phyloP scores from a whole-genome alignment of 2,329 filamentous ascomycete genomes.

The Neofusicoccum parvum region DNA sequence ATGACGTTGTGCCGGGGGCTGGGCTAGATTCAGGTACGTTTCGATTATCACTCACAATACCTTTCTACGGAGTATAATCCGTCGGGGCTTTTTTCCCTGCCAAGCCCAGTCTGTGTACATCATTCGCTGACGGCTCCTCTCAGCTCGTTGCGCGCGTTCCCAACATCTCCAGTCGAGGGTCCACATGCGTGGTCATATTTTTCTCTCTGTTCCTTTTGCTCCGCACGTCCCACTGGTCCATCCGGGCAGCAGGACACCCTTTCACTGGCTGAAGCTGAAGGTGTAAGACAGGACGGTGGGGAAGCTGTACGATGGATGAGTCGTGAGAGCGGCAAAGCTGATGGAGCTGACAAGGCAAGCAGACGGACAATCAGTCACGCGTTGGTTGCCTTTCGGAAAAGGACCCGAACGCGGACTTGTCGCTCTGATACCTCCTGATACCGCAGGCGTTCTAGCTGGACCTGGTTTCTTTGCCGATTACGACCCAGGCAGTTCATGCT shows the following conservation, averaged over 20 bases:
- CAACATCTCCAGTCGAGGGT: background rate
- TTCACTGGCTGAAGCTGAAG: background rate
- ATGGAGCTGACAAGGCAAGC: background rate
- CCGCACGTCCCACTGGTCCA: background rate
- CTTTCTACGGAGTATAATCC: background rate
- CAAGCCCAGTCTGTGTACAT: background rate
- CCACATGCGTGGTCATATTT: background rate
- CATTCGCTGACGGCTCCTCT: background rate
- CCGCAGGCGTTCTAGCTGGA: background rate
- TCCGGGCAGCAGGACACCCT: background rate
- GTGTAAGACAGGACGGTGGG: background rate
- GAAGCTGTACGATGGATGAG: background rate
- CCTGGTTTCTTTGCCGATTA: background rate
- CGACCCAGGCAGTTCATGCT: background rate
- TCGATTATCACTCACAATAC: background rate
- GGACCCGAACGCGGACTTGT: background rate
- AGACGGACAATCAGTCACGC: background rate
- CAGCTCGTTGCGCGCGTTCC: background rate
- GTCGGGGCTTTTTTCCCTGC: background rate
- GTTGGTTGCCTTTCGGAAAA: slow-evolving; percentile 11
- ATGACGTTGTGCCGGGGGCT: background rate
- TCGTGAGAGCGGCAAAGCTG: background rate
- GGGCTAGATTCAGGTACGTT: background rate
- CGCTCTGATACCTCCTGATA: background rate
- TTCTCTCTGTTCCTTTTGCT: background rate